These are phyloP conservation scores for Fusarium sp. DNA, from an alignment of 2,329 filamentous ascomycete genomes.

Conservation along the genomic window DNA sequence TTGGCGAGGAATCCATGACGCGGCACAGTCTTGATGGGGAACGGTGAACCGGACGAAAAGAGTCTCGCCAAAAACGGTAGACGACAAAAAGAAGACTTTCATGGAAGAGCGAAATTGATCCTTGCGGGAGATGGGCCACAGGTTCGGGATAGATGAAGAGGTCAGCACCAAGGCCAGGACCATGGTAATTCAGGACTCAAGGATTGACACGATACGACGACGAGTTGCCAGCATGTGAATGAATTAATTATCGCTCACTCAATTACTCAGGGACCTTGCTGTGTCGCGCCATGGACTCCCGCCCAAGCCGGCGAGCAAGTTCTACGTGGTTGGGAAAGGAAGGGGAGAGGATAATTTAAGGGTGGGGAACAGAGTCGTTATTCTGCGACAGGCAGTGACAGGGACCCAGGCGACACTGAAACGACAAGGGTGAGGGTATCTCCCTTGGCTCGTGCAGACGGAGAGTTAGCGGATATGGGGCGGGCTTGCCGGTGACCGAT, in stretches of 20 bases:
- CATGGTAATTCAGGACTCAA: neutral
- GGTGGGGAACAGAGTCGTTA: constrained; percentile 27
- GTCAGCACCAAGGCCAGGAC: neutral
- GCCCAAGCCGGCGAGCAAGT: constrained; percentile 7
- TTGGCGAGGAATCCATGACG: constrained; percentile 25
- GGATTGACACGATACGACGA: neutral
- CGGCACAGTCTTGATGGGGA: constrained; percentile 14
- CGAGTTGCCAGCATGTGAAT: neutral
- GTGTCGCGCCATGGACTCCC: constrained; percentile 11
- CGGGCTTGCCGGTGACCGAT: constrained; percentile 20
- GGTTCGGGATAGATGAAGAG: constrained; percentile 29
- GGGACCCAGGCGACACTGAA: constrained; percentile 33
- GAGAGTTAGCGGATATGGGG: neutral
- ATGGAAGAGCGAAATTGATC: constrained; percentile 9
- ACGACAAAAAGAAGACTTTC: neutral
- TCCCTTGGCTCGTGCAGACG: neutral
- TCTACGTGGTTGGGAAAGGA: neutral
- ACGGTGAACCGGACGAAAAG: constrained; percentile 11
- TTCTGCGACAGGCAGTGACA: constrained; percentile 34
- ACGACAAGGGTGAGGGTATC: constrained; percentile 25
- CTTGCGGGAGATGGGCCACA: constrained; percentile 12
- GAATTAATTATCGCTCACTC: neutral
- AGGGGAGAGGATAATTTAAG: constrained; percentile 14
- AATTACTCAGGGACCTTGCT: neutral
- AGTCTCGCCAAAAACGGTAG: neutral